Conservation (phyloP, 306 rosid genomes). For the Trichosanthes truncata region DNA sequence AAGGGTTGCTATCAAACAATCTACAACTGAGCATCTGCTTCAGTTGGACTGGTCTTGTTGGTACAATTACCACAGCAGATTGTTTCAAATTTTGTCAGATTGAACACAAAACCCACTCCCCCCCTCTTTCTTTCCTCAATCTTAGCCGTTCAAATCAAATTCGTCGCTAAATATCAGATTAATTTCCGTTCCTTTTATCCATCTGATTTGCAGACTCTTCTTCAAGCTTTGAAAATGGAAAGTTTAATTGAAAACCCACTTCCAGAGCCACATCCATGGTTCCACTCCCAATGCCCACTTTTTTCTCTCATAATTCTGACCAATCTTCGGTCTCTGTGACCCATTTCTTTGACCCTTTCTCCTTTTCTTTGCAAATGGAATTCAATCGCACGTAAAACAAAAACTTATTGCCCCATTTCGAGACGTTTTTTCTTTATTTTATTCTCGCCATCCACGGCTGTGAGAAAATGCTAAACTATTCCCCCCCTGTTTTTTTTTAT, state of each 20-base stretch:
- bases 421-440: neutral
- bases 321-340: conserved; percentile 10
- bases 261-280: neutral
- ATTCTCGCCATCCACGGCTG: conserved; percentile 3
- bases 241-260: neutral
- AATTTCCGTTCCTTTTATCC: neutral
- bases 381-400: conserved; percentile 41
- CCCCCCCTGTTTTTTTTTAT: neutral
- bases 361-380: neutral
- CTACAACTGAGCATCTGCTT: neutral
- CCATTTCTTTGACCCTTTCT: neutral
- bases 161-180: neutral
- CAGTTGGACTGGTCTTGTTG: conserved; percentile 7
- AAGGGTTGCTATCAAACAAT: neutral
- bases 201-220: neutral
- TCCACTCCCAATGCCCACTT: neutral
- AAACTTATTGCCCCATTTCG: conserved; percentile 19
- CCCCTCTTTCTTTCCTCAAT: neutral
- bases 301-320: neutral
- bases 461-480: conserved; percentile 17
- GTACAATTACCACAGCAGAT: conserved; percentile 7
- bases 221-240: neutral
- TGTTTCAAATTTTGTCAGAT: conserved; percentile 4
- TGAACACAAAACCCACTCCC: neutral
- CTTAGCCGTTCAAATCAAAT: neutral